A percentile compares a stretch with the other conserved stretches of the same genome.
phyloP scores from a whole-genome alignment of 179 eudicot genomes.

The Beta lomatogona region DNA sequence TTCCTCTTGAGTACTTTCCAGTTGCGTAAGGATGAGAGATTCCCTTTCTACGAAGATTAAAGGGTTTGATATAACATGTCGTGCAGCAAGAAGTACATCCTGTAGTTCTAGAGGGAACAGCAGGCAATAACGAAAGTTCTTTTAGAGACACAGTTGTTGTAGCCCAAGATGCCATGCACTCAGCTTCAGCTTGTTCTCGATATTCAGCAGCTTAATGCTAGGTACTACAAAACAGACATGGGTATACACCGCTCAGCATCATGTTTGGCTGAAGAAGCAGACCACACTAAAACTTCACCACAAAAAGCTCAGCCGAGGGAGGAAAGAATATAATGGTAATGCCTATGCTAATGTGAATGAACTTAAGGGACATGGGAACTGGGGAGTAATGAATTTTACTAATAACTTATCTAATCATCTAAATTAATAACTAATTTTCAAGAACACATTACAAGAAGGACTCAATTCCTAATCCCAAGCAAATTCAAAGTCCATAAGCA shows the following conservation, averaged over 20 bases:
- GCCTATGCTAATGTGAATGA: too few relatives aligned
- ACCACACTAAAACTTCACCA: not conserved
- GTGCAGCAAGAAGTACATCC: slow-evolving; percentile 2
- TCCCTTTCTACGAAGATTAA: slow-evolving; percentile 11
- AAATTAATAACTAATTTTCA: too few relatives aligned
- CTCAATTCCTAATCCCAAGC: too few relatives aligned
- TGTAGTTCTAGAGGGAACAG: slow-evolving; percentile 21
- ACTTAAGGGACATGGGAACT: too few relatives aligned
- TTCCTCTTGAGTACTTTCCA: slow-evolving; percentile 10
- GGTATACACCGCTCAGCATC: too few relatives aligned
- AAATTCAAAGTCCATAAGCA: too few relatives aligned
- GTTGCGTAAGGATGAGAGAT: not conserved
- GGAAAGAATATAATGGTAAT: too few relatives aligned
- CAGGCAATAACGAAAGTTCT: slow-evolving; percentile 18
- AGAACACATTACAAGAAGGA: too few relatives aligned
- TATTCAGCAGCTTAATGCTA: not conserved
- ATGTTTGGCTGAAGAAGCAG: not conserved
- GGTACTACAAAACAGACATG: slow-evolving; percentile 21
- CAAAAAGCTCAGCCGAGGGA: too few relatives aligned
- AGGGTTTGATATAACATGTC: slow-evolving; percentile 4
- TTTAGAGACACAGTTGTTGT: slow-evolving; percentile 26
- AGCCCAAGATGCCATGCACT: slow-evolving; percentile 32
- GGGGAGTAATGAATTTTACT: too few relatives aligned
- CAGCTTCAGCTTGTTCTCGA: not conserved
- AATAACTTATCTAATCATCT: too few relatives aligned